These are phyloP conservation scores for Botrytis pseudocinerea DNA, from an alignment of 2,329 filamentous ascomycete genomes.

Conservation along the genomic window DNA sequence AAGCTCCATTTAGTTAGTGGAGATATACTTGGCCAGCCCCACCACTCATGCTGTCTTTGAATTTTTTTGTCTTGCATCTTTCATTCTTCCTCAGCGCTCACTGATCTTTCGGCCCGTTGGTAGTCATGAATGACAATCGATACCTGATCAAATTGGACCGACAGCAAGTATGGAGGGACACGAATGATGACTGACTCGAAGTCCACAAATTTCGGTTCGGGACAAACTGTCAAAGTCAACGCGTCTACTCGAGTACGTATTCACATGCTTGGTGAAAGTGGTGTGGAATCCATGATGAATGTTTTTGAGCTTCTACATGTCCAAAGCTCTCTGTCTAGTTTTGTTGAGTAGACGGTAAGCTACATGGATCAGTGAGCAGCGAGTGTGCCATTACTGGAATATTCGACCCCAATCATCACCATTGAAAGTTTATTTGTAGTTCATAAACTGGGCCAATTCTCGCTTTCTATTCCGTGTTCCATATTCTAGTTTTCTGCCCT, in stretches of 20 bases:
- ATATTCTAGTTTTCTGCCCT: not conserved
- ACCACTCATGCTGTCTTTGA: not conserved
- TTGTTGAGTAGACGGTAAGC: not conserved
- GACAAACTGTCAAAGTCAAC: not conserved
- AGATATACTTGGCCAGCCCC: not conserved
- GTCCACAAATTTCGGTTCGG: not conserved
- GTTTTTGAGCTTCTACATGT: not conserved
- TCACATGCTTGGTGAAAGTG: not conserved
- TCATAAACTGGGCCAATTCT: not conserved
- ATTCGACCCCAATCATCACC: not conserved
- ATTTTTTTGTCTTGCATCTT: not conserved
- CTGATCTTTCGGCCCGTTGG: not conserved
- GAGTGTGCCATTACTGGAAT: not conserved
- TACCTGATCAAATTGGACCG: not conserved
- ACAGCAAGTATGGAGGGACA: not conserved
- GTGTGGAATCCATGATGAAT: not conserved
- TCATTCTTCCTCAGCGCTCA: not conserved
- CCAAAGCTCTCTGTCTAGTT: not conserved
- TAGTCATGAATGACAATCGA: not conserved
- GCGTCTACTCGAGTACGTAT: not conserved
- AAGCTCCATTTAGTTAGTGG: not conserved
- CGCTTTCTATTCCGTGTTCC: not conserved
- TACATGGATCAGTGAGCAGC: not conserved
- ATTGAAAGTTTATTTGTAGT: constrained; percentile 1
- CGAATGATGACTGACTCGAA: not conserved